Conservation (phyloP, 1,284 basidiomycete genomes). For the Ceratobasidium sp. region DNA sequence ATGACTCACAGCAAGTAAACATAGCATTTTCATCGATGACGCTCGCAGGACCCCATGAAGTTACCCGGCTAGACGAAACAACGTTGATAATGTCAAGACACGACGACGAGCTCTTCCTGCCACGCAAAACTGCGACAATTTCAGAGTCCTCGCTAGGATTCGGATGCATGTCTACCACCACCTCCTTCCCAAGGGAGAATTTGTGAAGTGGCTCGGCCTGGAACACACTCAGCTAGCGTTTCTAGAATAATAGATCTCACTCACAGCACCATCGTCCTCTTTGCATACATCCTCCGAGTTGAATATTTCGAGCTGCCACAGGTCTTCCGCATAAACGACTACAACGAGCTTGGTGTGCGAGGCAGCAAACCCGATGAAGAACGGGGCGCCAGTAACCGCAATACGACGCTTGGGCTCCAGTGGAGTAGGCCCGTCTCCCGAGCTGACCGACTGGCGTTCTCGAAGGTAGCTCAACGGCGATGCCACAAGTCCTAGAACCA, state of each 20-base stretch:
- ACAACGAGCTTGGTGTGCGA: constrained; percentile 30
- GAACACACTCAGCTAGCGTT: constrained; percentile 2
- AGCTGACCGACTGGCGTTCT: constrained; percentile 12
- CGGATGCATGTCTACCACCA: constrained; percentile 57
- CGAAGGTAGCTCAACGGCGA: constrained; percentile 44
- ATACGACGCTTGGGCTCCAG: constrained; percentile 38
- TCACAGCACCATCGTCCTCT: not conserved
- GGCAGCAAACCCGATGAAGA: constrained; percentile 45
- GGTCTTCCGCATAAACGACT: constrained; percentile 3
- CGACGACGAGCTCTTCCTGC: constrained; percentile 56
- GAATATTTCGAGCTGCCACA: constrained; percentile 33
- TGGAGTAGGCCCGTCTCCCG: constrained; percentile 22
- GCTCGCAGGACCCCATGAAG: constrained; percentile 20
- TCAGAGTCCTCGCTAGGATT: constrained; percentile 73
- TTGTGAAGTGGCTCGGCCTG: constrained; percentile 31
- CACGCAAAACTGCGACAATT: constrained; percentile 68
- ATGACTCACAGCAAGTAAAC: constrained; percentile 37
- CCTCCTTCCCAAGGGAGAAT: constrained; percentile 45
- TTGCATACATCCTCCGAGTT: constrained; percentile 19
- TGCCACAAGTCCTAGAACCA: constrained; percentile 42
- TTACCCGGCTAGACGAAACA: constrained; percentile 60
- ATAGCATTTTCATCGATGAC: constrained; percentile 19
- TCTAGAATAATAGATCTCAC: not conserved
- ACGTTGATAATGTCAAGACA: constrained; percentile 69
- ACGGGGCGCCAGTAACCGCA: constrained; percentile 30